phyloP scores from a whole-genome alignment of 495 filamentous ascomycete genomes.

The Lophium mytilinum region DNA sequence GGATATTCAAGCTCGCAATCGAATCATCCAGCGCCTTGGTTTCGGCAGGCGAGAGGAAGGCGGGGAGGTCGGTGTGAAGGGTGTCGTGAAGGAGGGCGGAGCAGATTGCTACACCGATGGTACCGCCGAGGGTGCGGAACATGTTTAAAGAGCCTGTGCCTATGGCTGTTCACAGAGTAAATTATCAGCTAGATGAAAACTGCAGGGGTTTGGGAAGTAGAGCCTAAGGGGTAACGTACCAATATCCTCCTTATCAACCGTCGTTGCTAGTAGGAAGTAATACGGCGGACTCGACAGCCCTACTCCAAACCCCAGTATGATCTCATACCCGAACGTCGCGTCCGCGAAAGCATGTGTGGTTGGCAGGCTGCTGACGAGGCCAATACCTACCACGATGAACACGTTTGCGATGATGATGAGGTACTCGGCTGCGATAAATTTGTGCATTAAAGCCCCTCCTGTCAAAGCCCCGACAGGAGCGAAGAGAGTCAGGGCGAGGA shows the following conservation, averaged over 20 bases:
- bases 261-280: constrained; percentile 8
- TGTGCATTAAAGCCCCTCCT: constrained; percentile 2
- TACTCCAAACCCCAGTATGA: constrained; percentile 19
- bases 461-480: constrained; percentile 17
- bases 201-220: neutral
- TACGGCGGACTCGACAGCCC: constrained; percentile 11
- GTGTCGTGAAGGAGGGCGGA: constrained; percentile 17
- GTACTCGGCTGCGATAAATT: constrained; percentile 7
- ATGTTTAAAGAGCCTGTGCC: constrained; percentile 23
- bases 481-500: constrained; percentile 13
- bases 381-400: constrained; percentile 11
- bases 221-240: neutral
- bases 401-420: constrained; percentile 3
- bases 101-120: constrained; percentile 22
- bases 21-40: constrained; percentile 6
- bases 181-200: neutral
- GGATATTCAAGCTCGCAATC: neutral
- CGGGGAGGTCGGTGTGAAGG: constrained; percentile 3
- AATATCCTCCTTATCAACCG: constrained; percentile 9
- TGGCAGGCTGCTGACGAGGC: constrained; percentile 16
- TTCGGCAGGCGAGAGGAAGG: constrained; percentile 11
- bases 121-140: constrained; percentile 23
- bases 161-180: neutral
- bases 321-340: constrained; percentile 16
- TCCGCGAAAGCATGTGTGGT: neutral